phyloP scores from a whole-genome alignment of 495 filamentous ascomycete genomes.

The Penicillium argentinense region DNA sequence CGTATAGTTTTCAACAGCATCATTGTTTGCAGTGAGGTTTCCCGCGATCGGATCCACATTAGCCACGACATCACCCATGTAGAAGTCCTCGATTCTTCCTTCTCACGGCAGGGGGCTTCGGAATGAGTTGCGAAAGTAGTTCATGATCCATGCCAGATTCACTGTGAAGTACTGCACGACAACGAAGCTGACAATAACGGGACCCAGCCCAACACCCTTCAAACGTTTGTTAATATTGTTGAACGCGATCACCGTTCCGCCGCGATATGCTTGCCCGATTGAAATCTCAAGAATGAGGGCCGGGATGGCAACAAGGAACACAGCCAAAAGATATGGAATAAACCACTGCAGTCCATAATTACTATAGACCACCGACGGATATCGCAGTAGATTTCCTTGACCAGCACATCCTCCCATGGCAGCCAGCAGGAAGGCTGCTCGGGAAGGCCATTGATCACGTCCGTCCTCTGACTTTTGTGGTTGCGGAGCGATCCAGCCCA shows the following conservation, averaged over 20 bases:
- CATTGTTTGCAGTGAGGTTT: slow-evolving; percentile 15
- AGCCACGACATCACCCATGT: slow-evolving; percentile 28
- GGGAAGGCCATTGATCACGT: slow-evolving; percentile 26
- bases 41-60: slow-evolving; percentile 30
- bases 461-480: slow-evolving; percentile 26
- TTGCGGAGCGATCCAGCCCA: slow-evolving; percentile 22
- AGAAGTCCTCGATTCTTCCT: slow-evolving; percentile 35
- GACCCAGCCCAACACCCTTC: slow-evolving; percentile 36
- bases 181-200: slow-evolving; percentile 34
- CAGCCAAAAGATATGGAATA: slow-evolving; percentile 30
- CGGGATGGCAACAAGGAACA: slow-evolving; percentile 45
- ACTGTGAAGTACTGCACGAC: slow-evolving; percentile 39
- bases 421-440: slow-evolving; percentile 24
- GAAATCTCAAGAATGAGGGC: slow-evolving; percentile 45
- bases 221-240: slow-evolving; percentile 37
- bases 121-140: slow-evolving; percentile 42
- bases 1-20: slow-evolving; percentile 19
- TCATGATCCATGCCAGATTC: slow-evolving; percentile 45
- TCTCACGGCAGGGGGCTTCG: slow-evolving; percentile 38
- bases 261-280: slow-evolving; percentile 42
- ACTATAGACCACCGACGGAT: slow-evolving; percentile 28
- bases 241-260: slow-evolving; percentile 38
- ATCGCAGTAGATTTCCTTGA: slow-evolving; percentile 27
- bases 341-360: slow-evolving; percentile 32
- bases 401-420: slow-evolving; percentile 29